Percentiles rank a stretch among this genome's conserved stretches.
These are phyloP conservation scores for Amanita exitialis DNA, from an alignment of 768 basidiomycete genomes.

Conservation along the genomic window DNA sequence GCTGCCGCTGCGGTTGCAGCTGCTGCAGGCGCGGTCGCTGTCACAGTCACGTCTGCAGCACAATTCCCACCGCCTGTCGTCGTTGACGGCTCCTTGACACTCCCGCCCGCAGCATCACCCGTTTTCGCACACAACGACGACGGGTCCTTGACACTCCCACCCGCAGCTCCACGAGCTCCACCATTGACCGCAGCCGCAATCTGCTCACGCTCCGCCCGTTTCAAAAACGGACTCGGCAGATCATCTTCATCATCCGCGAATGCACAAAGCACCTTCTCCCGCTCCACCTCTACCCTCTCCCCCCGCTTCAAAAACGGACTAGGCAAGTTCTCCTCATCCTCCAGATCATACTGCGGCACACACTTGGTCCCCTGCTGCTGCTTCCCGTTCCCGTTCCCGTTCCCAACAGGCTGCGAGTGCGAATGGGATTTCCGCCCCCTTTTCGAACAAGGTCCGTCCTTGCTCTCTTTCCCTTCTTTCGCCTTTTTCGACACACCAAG, in stretches of 20 bases:
- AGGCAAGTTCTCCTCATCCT: conserved; percentile 78
- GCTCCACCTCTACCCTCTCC: conserved; percentile 24
- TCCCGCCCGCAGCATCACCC: not conserved
- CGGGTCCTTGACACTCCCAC: conserved; percentile 1
- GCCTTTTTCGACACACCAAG: conserved; percentile 8
- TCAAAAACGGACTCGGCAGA: conserved; percentile 76
- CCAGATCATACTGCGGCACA: conserved; percentile 51
- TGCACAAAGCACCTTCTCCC: not conserved
- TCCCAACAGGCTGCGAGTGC: not conserved
- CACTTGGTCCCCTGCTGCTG: conserved; percentile 14
- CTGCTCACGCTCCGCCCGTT: conserved; percentile 34
- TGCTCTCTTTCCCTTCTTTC: not conserved
- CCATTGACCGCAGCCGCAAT: not conserved
- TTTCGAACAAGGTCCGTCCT: not conserved
- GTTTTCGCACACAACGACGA: not conserved
- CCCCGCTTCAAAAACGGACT: conserved; percentile 68
- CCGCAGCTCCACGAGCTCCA: not conserved
- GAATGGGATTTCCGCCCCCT: not conserved
- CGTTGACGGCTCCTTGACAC: conserved; percentile 2
- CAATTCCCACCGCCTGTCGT: not conserved
- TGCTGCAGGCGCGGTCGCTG: not conserved
- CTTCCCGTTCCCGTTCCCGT: conserved; percentile 8
- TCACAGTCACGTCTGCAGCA: not conserved
- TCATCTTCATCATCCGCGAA: conserved; percentile 65
- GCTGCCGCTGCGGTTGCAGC: not conserved